Evolutionary conservation across 2,329 filamentous ascomycete genomes (phyloP).

Genomic region (Cytospora chrysosperma): DNA sequence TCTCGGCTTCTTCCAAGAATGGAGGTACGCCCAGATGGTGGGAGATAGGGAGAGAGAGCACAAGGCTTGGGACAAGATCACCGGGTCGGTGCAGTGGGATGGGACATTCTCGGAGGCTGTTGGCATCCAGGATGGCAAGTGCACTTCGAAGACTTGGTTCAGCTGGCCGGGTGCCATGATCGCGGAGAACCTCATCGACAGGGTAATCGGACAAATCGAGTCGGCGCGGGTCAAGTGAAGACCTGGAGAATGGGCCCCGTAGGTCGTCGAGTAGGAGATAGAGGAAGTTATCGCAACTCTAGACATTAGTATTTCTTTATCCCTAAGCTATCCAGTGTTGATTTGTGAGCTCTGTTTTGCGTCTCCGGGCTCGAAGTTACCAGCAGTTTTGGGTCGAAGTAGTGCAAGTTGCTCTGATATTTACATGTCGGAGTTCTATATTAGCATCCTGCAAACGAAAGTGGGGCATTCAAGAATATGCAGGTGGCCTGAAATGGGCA

Average conservation of each 20-base stretch:
- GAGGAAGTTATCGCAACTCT: not conserved
- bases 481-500: too few relatives aligned
- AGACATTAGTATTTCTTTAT: not conserved
- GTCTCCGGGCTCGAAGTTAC: not conserved
- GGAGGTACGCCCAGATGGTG: conserved; percentile 22
- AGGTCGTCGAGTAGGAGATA: not conserved
- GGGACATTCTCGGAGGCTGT: conserved; percentile 27
- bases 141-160: conserved; percentile 29
- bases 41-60: not conserved
- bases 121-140: conserved; percentile 18
- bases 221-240: too few relatives aligned
- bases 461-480: too few relatives aligned
- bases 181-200: conserved; percentile 14
- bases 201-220: conserved; percentile 1
- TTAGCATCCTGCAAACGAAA: too few relatives aligned
- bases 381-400: too few relatives aligned
- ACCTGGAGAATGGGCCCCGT: not conserved
- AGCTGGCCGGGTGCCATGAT: conserved; percentile 28
- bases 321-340: not conserved
- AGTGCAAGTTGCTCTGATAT: too few relatives aligned
- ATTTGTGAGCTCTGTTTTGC: not conserved
- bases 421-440: too few relatives aligned
- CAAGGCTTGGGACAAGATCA: conserved; percentile 25
- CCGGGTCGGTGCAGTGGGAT: conserved; percentile 26
- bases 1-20: conserved; percentile 28